phyloP scores from a whole-genome alignment of 2,329 filamentous ascomycete genomes.

The Arthrobotrys conoides region DNA sequence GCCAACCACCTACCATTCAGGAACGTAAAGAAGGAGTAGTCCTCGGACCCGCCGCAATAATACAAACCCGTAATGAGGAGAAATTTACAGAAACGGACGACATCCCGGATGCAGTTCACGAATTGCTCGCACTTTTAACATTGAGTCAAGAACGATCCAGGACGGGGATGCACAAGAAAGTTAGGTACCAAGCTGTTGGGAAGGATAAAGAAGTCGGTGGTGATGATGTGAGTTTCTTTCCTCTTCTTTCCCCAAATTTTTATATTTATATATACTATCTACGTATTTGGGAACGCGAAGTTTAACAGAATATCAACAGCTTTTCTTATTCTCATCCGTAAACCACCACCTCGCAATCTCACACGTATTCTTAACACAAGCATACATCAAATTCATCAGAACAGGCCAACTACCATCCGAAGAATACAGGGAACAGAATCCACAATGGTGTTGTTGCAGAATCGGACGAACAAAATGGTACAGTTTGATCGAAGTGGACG shows the following conservation, averaged over 20 bases:
- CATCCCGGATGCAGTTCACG: slow-evolving; percentile 47
- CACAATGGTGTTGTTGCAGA: slow-evolving; percentile 57
- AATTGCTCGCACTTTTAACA: slow-evolving; percentile 42
- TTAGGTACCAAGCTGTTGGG: slow-evolving; percentile 33
- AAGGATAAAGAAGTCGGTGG: slow-evolving; percentile 32
- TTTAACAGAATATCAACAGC: slow-evolving; percentile 20
- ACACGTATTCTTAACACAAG: slow-evolving; percentile 62
- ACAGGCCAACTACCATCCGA: slow-evolving; percentile 62
- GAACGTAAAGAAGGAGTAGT: slow-evolving; percentile 54
- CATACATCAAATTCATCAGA: slow-evolving; percentile 63
- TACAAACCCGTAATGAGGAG: slow-evolving; percentile 56
- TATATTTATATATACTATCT: not conserved
- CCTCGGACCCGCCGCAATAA: slow-evolving; percentile 39
- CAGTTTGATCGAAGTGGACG: slow-evolving; percentile 62
- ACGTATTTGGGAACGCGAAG: too few relatives aligned
- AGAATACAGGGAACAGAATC: slow-evolving; percentile 45
- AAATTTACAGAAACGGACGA: slow-evolving; percentile 54
- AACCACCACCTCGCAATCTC: slow-evolving; percentile 64
- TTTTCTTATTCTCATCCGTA: slow-evolving; percentile 63
- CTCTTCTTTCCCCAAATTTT: too few relatives aligned
- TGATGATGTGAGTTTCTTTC: slow-evolving; percentile 46
- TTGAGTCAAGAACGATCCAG: slow-evolving; percentile 46
- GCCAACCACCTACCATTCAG: slow-evolving; percentile 49
- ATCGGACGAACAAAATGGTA: slow-evolving; percentile 63
- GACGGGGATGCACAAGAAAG: slow-evolving; percentile 38